Evolutionary conservation across 805 yeast genomes (phyloP).

Genomic region (Cyberlindnera mycetangii): DNA sequence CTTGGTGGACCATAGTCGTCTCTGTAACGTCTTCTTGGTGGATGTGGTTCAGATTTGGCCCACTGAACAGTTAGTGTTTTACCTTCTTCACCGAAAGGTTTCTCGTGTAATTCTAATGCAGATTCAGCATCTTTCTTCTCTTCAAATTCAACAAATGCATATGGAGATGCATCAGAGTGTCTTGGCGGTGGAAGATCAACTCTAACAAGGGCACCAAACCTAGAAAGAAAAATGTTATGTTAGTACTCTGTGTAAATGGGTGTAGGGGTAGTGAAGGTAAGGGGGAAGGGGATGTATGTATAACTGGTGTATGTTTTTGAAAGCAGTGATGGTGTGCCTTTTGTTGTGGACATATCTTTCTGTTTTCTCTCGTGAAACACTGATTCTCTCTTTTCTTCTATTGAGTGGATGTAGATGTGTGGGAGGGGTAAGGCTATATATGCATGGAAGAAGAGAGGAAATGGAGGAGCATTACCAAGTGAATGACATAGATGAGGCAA

Average conservation of each 20-base stretch:
- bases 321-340: no score
- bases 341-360: no score
- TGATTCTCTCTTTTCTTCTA: no score
- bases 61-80: constrained; percentile 47
- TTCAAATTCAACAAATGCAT: constrained; percentile 61
- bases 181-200: constrained; percentile 64
- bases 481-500: no score
- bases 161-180: constrained; percentile 55
- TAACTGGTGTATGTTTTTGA: no score
- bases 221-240: constrained; percentile 17
- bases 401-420: no score
- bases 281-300: neutral
- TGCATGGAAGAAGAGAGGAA: no score
- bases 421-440: no score
- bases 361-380: no score
- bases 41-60: constrained; percentile 54
- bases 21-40: constrained; percentile 27
- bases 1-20: constrained; percentile 12
- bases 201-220: constrained; percentile 55
- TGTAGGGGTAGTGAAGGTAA: no score
- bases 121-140: constrained; percentile 50
- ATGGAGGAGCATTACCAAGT: no score
- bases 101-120: constrained; percentile 47
- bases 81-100: constrained; percentile 32
- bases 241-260: neutral